A percentile compares a stretch with the other conserved stretches of the same genome.
phyloP scores from a whole-genome alignment of 441 rosid genomes.

The Manihot esculenta region DNA sequence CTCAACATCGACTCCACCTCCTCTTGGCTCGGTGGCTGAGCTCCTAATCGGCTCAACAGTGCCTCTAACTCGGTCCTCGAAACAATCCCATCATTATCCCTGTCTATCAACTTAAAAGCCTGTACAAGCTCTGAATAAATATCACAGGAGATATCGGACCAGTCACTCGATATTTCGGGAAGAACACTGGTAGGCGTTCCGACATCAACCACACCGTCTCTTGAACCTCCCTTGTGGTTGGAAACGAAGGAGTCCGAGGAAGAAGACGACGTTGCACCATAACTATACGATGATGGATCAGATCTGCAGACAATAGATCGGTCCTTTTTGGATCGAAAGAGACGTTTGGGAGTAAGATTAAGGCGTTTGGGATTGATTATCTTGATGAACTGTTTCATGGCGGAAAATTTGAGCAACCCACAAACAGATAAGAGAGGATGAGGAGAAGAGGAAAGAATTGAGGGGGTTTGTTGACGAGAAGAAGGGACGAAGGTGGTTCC shows the following conservation, averaged over 20 bases:
- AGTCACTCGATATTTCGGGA: conserved; percentile 38
- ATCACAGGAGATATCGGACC: conserved; percentile 43
- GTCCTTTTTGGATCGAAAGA: conserved; percentile 49
- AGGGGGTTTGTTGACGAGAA: conserved; percentile 24
- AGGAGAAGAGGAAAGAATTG: too few relatives aligned
- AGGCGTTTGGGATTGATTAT: conserved; percentile 60
- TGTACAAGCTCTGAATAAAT: conserved; percentile 41
- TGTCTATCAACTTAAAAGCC: conserved; percentile 57
- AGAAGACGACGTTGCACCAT: conserved; percentile 41
- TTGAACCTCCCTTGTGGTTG: conserved; percentile 18
- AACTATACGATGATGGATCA: conserved; percentile 60
- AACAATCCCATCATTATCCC: conserved; percentile 58
- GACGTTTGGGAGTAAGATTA: conserved; percentile 62
- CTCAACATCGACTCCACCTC: conserved; percentile 60
- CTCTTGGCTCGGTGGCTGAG: conserved; percentile 48
- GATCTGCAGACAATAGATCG: conserved; percentile 47
- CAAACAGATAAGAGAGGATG: too few relatives aligned
- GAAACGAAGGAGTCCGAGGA: conserved; percentile 37
- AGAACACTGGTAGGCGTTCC: conserved; percentile 74
- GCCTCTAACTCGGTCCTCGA: conserved; percentile 60
- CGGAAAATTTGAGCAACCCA: not conserved
- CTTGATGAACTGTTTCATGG: conserved; percentile 51
- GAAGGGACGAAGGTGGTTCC: conserved; percentile 16
- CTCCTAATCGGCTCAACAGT: conserved; percentile 51
- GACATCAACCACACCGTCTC: not conserved